Base-by-base conservation (phyloP, 495 filamentous ascomycete species). In the Terfezia claveryi region DNA sequence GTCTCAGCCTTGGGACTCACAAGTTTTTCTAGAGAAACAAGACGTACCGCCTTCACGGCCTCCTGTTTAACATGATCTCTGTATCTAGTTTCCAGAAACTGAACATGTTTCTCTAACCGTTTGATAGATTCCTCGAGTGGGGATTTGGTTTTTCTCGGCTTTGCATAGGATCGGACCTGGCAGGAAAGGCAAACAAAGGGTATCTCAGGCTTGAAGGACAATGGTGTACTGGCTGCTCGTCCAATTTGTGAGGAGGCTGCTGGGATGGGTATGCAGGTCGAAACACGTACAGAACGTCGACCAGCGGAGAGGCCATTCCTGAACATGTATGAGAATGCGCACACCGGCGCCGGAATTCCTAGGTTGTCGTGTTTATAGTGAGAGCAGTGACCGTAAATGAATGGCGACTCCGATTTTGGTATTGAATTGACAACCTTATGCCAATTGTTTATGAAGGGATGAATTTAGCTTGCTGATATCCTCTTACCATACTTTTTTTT, bases 231-330 rank as follows among this genome's bases (percentile, higher is more conserved):
- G 7, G 27, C 27, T 32, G 27, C 27, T 32, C 10, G 10, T 53
- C 5, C 23, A 53, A 8, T 12, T 46, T 8, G 23, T 38, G 53
- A 44, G 55, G 38, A 32, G 51, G 57, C 46, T 49, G 46, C 46
- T 50, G 50, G 36, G 56, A n/a, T 10, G 46, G 54, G 23, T 53
- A 53, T 55, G 41, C 14, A 46, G 12, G 14, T 8, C 41, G 41
- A 46, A 20, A 46, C 54, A 36, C 55, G 44, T 23, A 61, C 53
- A 23, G 57, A 61, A 54, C 59, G 59, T 23, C 59, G 57, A 37
- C 53, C 59, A 57, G 59, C 59, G 56, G 59, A 59, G 56, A 61
- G 59, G 59, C 59, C 59, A 61, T 61, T 61, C 59, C 59, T 60
- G 57, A 61, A 60, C 59, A 61, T 61, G 55, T 10, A 54, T 49